A percentile compares a stretch with the other conserved stretches of the same genome.
These are phyloP conservation scores for Aegilops umbellulata DNA, from an alignment of 176 grass and related monocot genomes.

Conservation along the genomic window DNA sequence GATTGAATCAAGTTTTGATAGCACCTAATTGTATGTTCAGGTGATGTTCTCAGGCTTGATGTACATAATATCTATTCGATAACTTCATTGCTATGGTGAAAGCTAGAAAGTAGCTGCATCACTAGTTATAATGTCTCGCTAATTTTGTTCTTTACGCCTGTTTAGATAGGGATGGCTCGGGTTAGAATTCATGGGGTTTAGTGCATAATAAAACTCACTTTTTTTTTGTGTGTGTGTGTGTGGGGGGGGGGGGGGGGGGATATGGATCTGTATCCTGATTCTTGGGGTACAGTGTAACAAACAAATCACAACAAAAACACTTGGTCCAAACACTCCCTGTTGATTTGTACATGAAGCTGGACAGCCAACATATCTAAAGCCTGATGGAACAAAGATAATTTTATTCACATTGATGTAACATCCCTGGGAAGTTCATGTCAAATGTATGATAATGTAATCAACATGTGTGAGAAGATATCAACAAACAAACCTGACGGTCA, in stretches of 20 bases:
- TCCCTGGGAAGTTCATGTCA: background rate
- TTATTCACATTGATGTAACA: conserved; percentile 1
- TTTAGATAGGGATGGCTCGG: background rate
- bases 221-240: too few species aligned
- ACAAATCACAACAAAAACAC: background rate
- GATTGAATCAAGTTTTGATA: conserved; percentile 34
- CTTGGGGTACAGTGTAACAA: background rate
- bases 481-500: background rate
- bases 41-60: conserved; percentile 38
- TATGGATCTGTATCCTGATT: background rate
- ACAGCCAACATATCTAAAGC: background rate
- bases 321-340: background rate
- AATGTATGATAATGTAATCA: background rate
- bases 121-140: background rate
- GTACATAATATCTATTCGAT: conserved; percentile 57
- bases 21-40: conserved; percentile 37
- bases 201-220: background rate
- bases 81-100: conserved; percentile 29
- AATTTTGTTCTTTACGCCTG: background rate
- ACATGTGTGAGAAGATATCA: background rate
- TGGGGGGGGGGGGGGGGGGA: too few species aligned
- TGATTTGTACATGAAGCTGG: background rate
- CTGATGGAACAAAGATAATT: background rate
- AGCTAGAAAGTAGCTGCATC: conserved; percentile 11
- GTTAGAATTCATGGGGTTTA: background rate